Conservation (phyloP, 139 green algal species). For the Medakamo hakoo region DNA sequence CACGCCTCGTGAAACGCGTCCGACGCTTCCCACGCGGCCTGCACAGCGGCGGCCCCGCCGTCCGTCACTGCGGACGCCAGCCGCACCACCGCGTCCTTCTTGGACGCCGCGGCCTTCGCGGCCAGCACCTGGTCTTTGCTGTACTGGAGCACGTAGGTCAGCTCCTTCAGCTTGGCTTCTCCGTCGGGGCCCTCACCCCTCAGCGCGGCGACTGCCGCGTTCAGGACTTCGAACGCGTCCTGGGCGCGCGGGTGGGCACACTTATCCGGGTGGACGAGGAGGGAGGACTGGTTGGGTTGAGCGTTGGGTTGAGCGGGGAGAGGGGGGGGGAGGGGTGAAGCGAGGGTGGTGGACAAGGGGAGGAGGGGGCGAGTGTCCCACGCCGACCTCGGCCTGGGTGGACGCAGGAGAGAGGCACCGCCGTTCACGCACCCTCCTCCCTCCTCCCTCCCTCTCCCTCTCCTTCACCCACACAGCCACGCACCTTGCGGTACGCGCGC, state of each 20-base stretch:
- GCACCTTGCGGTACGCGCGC: slow-evolving; percentile 70
- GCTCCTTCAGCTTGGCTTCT: slow-evolving; percentile 37
- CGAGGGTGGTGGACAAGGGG: too few relatives aligned
- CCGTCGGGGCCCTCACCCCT: too few relatives aligned
- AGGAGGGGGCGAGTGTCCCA: too few relatives aligned
- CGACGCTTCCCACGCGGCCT: slow-evolving; percentile 51
- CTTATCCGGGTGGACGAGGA: slow-evolving; percentile 66
- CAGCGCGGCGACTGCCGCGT: slow-evolving; percentile 53
- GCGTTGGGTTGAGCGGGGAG: too few relatives aligned
- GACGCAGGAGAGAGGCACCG: too few relatives aligned
- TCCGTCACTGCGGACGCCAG: slow-evolving; percentile 52
- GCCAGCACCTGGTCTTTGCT: slow-evolving; percentile 25
- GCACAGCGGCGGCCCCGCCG: slow-evolving; percentile 45
- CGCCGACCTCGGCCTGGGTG: too few relatives aligned
- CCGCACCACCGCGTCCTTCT: slow-evolving; percentile 59
- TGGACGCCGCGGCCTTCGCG: slow-evolving; percentile 24
- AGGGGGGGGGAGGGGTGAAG: too few relatives aligned
- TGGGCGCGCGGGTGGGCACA: slow-evolving; percentile 44
- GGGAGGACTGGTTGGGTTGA: slow-evolving; percentile 29
- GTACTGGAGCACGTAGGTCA: slow-evolving; percentile 40
- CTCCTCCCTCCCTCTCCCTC: too few relatives aligned
- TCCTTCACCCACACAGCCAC: neutral
- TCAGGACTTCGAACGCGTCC: slow-evolving; percentile 73
- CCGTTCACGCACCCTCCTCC: too few relatives aligned
- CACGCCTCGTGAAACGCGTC: slow-evolving; percentile 74